Percentiles rank a stretch among this genome's conserved stretches.
These are phyloP conservation scores for Scenedesmus sp. DNA, from an alignment of 163 green algal genomes.

Conservation along the genomic window DNA sequence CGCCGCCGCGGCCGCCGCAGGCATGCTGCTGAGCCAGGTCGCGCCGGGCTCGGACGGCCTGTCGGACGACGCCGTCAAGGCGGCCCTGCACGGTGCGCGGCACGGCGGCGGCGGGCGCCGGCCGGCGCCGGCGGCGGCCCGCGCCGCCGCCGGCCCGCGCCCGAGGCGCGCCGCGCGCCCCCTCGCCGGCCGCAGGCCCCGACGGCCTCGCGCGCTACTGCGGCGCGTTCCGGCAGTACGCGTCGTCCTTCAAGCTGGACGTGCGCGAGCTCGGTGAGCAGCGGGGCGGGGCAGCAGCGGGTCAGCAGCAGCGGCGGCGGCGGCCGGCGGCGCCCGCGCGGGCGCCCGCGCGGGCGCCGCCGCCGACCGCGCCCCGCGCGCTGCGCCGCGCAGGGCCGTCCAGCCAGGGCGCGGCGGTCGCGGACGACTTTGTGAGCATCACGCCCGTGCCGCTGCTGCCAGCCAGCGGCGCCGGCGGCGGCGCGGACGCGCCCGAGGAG, in stretches of 20 bases:
- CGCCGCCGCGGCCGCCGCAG: neutral
- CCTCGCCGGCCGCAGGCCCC: constrained; percentile 1
- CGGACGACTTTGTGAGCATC: constrained; percentile 70
- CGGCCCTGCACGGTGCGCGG: constrained; percentile 11
- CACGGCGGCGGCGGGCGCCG: too few relatives aligned
- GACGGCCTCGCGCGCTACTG: neutral
- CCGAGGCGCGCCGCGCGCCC: too few relatives aligned
- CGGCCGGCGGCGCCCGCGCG: too few relatives aligned
- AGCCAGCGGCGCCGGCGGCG: neutral
- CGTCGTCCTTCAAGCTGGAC: constrained; percentile 4
- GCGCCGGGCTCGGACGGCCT: neutral
- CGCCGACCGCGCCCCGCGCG: too few relatives aligned
- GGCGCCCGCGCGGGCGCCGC: neutral
- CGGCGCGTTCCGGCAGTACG: constrained; percentile 20
- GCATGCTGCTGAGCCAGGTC: constrained; percentile 33
- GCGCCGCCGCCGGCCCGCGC: too few relatives aligned
- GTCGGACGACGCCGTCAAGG: neutral
- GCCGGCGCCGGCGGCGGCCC: too few relatives aligned
- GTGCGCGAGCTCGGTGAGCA: neutral
- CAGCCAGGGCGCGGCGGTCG: too few relatives aligned
- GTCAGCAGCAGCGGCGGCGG: too few relatives aligned
- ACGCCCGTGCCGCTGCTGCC: constrained; percentile 57
- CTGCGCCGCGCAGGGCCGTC: too few relatives aligned
- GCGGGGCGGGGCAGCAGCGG: too few relatives aligned
- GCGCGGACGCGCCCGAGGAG: neutral